These are phyloP conservation scores for Neurospora sp. DNA, from an alignment of 495 filamentous ascomycete genomes.

Conservation along the genomic window DNA sequence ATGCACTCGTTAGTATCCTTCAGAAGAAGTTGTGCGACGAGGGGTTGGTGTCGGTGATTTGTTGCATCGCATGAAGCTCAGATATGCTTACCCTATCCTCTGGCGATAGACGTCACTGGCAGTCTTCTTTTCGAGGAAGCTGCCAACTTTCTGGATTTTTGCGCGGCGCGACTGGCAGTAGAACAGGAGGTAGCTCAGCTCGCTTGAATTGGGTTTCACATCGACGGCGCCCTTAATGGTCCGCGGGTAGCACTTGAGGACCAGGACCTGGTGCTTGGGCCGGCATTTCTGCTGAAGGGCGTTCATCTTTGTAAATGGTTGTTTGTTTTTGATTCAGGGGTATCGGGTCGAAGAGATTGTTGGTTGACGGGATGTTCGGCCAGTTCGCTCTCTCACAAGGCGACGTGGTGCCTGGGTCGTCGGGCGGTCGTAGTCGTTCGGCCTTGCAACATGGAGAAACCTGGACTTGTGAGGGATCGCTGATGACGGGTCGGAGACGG, in stretches of 20 bases:
- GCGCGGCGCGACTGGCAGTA: conserved; percentile 86
- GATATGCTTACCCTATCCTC: conserved; percentile 60
- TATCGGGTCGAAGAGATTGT: neutral
- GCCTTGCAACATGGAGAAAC: neutral
- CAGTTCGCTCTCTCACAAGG: neutral
- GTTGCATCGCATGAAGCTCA: neutral
- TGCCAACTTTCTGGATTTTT: conserved; percentile 89
- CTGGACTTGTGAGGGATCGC: neutral
- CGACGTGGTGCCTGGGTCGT: neutral
- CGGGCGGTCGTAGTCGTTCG: neutral
- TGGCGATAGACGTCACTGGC: conserved; percentile 75
- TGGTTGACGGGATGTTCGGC: neutral
- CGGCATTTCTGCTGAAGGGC: conserved; percentile 53
- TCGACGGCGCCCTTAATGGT: conserved; percentile 81
- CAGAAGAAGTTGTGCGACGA: neutral
- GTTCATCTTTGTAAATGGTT: conserved; percentile 33
- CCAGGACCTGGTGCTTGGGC: conserved; percentile 86
- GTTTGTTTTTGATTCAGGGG: neutral
- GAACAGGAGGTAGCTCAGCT: conserved; percentile 90
- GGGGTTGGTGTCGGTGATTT: neutral
- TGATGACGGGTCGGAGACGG: neutral
- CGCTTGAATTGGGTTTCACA: conserved; percentile 86
- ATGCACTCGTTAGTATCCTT: neutral
- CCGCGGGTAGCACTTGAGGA: conserved; percentile 87
- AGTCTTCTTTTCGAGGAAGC: conserved; percentile 83